phyloP scores from a whole-genome alignment of 352 stramenopile genomes.

The Sclerospora graminicola region DNA sequence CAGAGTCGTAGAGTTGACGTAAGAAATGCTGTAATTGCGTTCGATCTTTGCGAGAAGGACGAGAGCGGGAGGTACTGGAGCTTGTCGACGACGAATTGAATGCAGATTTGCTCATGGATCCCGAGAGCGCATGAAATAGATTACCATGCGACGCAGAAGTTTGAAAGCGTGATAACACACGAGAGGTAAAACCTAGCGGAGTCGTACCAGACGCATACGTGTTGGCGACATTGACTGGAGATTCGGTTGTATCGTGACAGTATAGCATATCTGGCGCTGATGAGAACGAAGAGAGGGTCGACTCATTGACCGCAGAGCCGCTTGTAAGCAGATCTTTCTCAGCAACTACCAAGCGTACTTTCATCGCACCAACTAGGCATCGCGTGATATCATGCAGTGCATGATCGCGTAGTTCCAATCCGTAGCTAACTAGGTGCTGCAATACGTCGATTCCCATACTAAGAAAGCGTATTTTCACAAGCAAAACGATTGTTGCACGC shows the following conservation, averaged over 20 bases:
- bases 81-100: conserved; percentile 1
- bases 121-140: conserved; percentile 47
- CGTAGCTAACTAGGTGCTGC: conserved; percentile 57
- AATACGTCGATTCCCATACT: conserved; percentile 61
- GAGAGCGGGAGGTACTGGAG: conserved; percentile 5
- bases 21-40: conserved; percentile 27
- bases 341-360: conserved; percentile 36
- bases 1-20: conserved; percentile 42
- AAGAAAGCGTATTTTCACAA: conserved; percentile 68
- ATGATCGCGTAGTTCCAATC: conserved; percentile 27
- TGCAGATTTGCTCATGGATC: conserved; percentile 20
- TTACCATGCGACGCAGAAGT: conserved; percentile 34
- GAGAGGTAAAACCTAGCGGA: conserved; percentile 47
- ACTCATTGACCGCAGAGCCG: conserved; percentile 9
- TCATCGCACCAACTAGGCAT: conserved; percentile 49
- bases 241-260: conserved; percentile 4
- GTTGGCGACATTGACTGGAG: conserved; percentile 1
- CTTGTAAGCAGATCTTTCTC: conserved; percentile 40
- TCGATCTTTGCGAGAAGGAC: conserved; percentile 20
- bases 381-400: conserved; percentile 46
- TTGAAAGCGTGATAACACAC: conserved; percentile 65
- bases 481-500: conserved; percentile 19
- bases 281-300: conserved; percentile 14
- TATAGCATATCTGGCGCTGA: conserved; percentile 19
- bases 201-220: conserved; percentile 12